Conservation (phyloP, 148 eudicot genomes). For the Oxyria digyna region DNA sequence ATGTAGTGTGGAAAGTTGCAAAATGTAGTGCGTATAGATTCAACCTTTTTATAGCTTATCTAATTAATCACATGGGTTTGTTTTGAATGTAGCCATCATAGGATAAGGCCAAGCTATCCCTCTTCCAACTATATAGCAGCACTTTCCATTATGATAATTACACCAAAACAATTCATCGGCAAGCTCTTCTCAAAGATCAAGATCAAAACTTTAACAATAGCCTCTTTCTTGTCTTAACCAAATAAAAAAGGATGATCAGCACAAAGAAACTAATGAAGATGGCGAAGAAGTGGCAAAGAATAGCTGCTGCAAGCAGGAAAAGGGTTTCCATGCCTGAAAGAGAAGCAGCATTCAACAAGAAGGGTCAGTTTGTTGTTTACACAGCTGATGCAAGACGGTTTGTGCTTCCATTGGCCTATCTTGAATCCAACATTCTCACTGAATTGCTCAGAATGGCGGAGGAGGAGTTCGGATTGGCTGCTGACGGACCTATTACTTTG, state of each 20-base stretch:
- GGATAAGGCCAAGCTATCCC: too few species aligned
- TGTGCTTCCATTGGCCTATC: conserved; percentile 12
- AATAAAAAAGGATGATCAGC: conserved; percentile 3
- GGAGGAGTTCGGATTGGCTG: conserved; percentile 34
- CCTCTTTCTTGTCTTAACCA: background rate
- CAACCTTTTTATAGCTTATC: too few species aligned
- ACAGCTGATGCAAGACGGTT: background rate
- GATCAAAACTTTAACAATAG: background rate
- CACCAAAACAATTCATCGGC: background rate
- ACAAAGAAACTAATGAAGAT: conserved; percentile 18
- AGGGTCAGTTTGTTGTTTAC: conserved; percentile 27
- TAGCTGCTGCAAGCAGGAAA: conserved; percentile 18
- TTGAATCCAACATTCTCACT: conserved; percentile 17
- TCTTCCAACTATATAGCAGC: background rate
- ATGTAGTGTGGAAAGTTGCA: too few species aligned
- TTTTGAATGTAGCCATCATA: too few species aligned
- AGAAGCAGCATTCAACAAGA: conserved; percentile 7
- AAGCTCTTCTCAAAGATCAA: background rate
- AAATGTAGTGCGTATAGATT: too few species aligned
- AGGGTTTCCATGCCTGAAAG: background rate
- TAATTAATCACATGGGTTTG: too few species aligned
- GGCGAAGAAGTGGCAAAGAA: conserved; percentile 30
- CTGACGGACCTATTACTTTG: conserved; percentile 26
- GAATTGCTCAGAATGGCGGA: conserved; percentile 29
- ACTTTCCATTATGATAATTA: background rate